Evolutionary conservation across 441 rosid species (phyloP).

Genomic region (Brassica hybrid): DNA sequence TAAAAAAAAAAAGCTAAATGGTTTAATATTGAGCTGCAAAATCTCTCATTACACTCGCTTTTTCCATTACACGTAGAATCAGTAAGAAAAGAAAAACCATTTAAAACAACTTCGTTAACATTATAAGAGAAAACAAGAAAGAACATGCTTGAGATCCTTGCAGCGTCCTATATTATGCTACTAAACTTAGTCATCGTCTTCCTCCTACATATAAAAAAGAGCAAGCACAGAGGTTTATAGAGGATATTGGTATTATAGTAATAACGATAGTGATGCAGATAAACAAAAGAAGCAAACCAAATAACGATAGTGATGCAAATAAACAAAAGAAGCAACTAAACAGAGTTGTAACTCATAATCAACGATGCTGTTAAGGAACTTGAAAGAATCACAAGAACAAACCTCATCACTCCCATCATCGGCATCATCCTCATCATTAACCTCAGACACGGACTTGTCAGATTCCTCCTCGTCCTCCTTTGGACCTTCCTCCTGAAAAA

Average conservation of each 20-base stretch:
- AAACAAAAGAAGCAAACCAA: not conserved
- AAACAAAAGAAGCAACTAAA: not conserved
- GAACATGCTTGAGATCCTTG: conserved; percentile 42
- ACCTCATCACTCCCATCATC: conserved; percentile 83
- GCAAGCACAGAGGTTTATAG: not conserved
- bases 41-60: conserved; percentile 41
- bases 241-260: not conserved
- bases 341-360: not conserved
- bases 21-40: conserved; percentile 32
- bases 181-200: conserved; percentile 70
- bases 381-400: not conserved
- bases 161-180: conserved; percentile 57
- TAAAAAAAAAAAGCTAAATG: conserved; percentile 1
- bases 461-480: conserved; percentile 82
- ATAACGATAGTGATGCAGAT: not conserved
- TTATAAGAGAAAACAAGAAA: not conserved
- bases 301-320: not conserved
- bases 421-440: conserved; percentile 64
- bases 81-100: not conserved
- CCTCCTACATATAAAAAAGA: conserved; percentile 57
- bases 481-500: conserved; percentile 75
- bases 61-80: not conserved
- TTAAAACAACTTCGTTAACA: conserved; percentile 19
- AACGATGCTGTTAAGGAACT: not conserved
- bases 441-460: conserved; percentile 84